Base-by-base conservation (phyloP, 2,329 filamentous ascomycete genomes). In the Lachnellula hyalina region DNA sequence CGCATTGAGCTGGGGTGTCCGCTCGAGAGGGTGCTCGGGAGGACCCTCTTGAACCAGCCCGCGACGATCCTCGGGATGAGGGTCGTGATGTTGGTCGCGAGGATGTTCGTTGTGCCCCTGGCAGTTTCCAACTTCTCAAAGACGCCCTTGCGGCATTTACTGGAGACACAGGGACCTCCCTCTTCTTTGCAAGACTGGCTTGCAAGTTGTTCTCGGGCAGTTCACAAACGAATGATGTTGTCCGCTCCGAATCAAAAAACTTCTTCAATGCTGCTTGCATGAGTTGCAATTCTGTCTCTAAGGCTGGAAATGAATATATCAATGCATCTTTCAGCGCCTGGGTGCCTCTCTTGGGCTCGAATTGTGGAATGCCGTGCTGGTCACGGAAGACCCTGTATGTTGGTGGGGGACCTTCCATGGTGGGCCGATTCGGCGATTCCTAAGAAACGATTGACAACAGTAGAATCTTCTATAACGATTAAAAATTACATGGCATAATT, bases 191-290 rank as follows among this genome's bases (percentile, higher is more conserved):
- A 17, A 61, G 47, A 40, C 52, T 57, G 21, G 48, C 44, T 40
- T 61, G 59, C 21, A 61, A 48, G 32, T 58, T 54, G 35, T 59
- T 59, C 44, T 59, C 57, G 2, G 59, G 57, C 15, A 61, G 44
- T 35, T 61, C 59, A 34, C 51, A 61, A 34, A 61, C 51, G 42
- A 61, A 57, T 7, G 49, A 45, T 11, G 47, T 56, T 12, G 56
- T 57, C 17, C 53, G 50, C 40, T 61, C 59, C 1, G 56, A 59
- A 12, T 57, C 59, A 21, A 61, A 61, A 42, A 61, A 59, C 25
- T 58, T 57, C 23, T 52, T 53, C n/a, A 61, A 41, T 5, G 59
- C 59, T 14, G 59, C 59, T 47, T 61, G 59, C 59, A 61, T 61
- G 34, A 61, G 53, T 32, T 61, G 57, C 6, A 59, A 32, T 25